phyloP scores from a whole-genome alignment of 306 rosid genomes.

The Astragalus glycyphyllos region DNA sequence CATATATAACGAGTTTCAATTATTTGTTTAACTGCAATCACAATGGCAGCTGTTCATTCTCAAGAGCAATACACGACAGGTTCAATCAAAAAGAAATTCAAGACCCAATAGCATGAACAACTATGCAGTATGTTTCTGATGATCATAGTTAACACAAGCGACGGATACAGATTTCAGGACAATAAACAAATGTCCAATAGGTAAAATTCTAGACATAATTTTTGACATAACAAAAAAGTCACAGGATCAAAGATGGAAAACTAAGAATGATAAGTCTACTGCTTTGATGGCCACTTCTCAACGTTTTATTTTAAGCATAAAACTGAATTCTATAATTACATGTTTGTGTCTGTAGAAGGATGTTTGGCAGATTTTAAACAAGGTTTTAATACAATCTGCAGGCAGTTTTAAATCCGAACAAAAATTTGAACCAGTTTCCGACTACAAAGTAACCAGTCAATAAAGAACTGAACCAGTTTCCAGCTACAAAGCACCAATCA shows the following conservation, averaged over 20 bases:
- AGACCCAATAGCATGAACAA: background rate
- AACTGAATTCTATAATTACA: constrained; percentile 10
- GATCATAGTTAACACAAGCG: background rate
- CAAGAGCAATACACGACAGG: background rate
- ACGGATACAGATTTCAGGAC: background rate
- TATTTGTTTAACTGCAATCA: background rate
- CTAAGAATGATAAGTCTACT: background rate
- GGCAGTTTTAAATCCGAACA: constrained; percentile 4
- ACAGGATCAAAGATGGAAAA: background rate
- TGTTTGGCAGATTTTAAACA: constrained; percentile 17
- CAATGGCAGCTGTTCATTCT: background rate
- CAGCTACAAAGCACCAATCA: constrained; percentile 22
- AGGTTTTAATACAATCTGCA: constrained; percentile 19
- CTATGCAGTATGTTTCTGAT: background rate
- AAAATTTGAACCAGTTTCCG: constrained; percentile 32
- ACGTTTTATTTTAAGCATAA: background rate
- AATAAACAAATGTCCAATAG: background rate
- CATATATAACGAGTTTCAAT: constrained; percentile 2
- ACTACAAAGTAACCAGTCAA: constrained; percentile 29
- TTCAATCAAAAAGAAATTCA: background rate
- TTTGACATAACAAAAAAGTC: background rate
- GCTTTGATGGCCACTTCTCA: constrained; percentile 28
- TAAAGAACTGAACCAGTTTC: constrained; percentile 36
- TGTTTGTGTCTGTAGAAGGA: background rate
- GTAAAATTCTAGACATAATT: background rate